Evolutionary conservation across 192 early-diverging fungal genomes (phyloP).

Genomic region (Dispira simplex): DNA sequence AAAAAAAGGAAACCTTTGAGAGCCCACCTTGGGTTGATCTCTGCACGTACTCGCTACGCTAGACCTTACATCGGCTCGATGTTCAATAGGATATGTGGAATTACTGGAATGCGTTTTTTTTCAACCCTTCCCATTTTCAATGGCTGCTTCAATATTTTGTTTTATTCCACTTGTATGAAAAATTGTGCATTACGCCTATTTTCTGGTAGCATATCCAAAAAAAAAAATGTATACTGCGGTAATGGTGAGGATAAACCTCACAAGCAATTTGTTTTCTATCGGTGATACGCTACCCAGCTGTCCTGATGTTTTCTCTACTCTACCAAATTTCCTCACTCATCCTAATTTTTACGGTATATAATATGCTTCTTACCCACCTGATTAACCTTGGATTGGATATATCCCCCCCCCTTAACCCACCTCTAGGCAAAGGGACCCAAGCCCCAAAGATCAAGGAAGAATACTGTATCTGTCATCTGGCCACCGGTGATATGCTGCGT

Average conservation of each 20-base stretch:
- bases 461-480: conserved; percentile 95
- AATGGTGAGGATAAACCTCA: no score
- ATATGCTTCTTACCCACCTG: background rate
- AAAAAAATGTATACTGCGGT: no score
- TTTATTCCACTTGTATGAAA: no score
- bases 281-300: background rate
- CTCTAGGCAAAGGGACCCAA: conserved; percentile 78
- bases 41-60: background rate
- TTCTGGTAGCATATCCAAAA: no score
- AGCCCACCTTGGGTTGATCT: conserved; percentile 1
- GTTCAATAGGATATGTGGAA: background rate
- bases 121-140: conserved; percentile 7
- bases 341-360: background rate
- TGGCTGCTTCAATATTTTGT: no score
- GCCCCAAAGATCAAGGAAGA: conserved; percentile 91
- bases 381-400: background rate
- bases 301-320: background rate
- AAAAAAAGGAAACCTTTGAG: background rate
- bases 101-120: background rate
- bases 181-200: no score
- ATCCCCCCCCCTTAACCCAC: conserved; percentile 2
- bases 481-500: conserved; percentile 98
- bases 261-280: no score
- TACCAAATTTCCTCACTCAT: background rate
- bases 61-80: conserved; percentile 4